Evolutionary conservation across 2,329 filamentous ascomycete species (phyloP), one percentile per base, ranked within the genome.

Genomic region (Trichothecium sympodiale): DNA sequence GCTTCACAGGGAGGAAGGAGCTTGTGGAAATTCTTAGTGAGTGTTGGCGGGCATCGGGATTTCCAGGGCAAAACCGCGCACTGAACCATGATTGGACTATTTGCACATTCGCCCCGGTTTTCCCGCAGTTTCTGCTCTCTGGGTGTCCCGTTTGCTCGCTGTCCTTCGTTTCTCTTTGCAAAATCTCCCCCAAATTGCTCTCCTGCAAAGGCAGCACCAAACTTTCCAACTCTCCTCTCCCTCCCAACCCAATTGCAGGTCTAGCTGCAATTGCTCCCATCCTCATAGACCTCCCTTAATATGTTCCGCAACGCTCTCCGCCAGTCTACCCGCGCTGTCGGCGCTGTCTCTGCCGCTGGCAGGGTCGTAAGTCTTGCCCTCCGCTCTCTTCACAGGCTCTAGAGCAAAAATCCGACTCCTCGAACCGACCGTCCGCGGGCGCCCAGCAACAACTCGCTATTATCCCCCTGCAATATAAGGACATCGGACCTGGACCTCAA

Each of bases 301-400:
- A 95, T 96, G 89, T 94, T 95, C 78, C 86, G 89, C 73, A 94
- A 84, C 80, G 88, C 89, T 74, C 77, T 96, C 71, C 80, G 88
- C 74, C 87, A 94, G 77, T 93, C 87, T 67, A 83, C 83, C 74
- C 87, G 88, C 75, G 83, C 84, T 68, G 84, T 89, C 70, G 83
- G 85, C 73, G 86, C 85, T 71, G 78, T 93, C 72, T 85, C 86
- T 81, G 83, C 85, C 61, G 76, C 83, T 60, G 79, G 85, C 76
- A 85, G 87, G 77, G 79, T 93, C 71, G 91, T 96, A 88, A 82
- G 89, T 93, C 64, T 25, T 25, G 20, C 20, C 20, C 20, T 25
- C 20, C 20, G 20, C 20, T 25, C 20, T 60, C 61, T 58, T 59
- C 54, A 52, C 56, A 52, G 48, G 53, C 48, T 48, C 55, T 25